Evolutionary conservation across 495 filamentous ascomycete species (phyloP), one percentile per base, ranked within the genome.

Genomic region (Aspergillus cavernicola): DNA sequence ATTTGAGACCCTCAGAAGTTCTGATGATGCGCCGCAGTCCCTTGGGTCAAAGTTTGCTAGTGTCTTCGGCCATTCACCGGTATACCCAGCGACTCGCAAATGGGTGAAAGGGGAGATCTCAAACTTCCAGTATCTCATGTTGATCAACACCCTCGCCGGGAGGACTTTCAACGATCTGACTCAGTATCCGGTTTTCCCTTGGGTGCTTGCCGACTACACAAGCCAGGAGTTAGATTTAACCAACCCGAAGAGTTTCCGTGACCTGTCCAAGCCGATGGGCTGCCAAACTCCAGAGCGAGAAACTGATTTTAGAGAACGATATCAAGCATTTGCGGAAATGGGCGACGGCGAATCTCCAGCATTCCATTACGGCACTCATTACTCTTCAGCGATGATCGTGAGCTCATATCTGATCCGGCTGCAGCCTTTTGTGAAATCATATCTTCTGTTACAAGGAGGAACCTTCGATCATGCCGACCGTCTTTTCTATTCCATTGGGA

Each of bases 341-440:
- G 89, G 85, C 35, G 92, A 93, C 60, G 75, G 82, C 8, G 80
- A 80, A 31, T 72, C 80, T 9, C 86, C 86, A 13, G 86, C 95
- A 3, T 98, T 97, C 64, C 95, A 98, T 67, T 97, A 97, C 63
- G 93, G 93, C 35, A 98, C 93, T 6, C 93, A 98, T 65, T 98
- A 97, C 67, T 97, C 95, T 18, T 97, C 93, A 5, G 95, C 93
- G 16, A 98, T 97, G 93, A 97, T 96, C 46, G 93, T 98, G 20
- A 86, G 90, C 24, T 96, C 92, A 0, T 98, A 96, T 62, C 80
- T 98, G 37, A 97, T 97, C 57, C 86, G 93, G 6, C 75, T 98
- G 11, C 92, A 96, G 55, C 93, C 93, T 0, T 98, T 97, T 66
- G 91, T 96, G 46, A 88, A 96, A 60, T 96, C 95, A 1, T 97